Evolutionary conservation across 1,139 yeast genomes (phyloP), one percentile per base, ranked within the genome.

Genomic region (Ogataea hybrid): DNA sequence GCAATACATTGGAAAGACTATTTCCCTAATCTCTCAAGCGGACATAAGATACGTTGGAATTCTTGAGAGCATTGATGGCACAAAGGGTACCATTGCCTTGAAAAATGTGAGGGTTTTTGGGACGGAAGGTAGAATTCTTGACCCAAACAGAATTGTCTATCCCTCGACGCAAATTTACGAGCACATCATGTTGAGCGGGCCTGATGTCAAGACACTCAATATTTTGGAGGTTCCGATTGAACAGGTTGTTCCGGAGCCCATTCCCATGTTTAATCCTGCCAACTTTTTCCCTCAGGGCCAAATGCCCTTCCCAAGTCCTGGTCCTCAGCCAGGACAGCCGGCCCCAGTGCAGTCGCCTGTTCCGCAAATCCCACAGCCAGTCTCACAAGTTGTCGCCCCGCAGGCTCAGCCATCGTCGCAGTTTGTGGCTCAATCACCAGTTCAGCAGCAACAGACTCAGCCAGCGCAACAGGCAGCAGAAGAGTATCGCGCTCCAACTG

Each of bases 21-120:
- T 92, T 56, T 84, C 96, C 29, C 75, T 92, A 64, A 79, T 89
- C 54, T 86, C 97, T 49, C 84, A 82, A 58, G 85, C 89, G 56
- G 95, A 92, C 38, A 85, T 88, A 54, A 79, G 89, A 53, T 90
- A 89, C 61, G 94, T 89, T 43, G 99, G 99, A 31, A 69, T 79
- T 20, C 74, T 92, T 59, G 90, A 88, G 52, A 84, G 80, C 50
- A 87, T 94, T 59, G 89, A 89, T 63, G 94, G 96, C 15, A 90
- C 85, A 46, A 87, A 86, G 52, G 88, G 96, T 50, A 89, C 97
- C 1, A 95, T 92, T 41, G 84, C 97, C 12, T 74, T 92, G 56
- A 77, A 77, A 43, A 74, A 82, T 39, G 98, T 92, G 37, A 77
- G 90, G 49, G 81, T 90, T 41, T 84, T 83, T 56, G 98, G 98